Evolutionary conservation across 805 yeast species (phyloP).

Genomic region (Monosporozyma servazzii): DNA sequence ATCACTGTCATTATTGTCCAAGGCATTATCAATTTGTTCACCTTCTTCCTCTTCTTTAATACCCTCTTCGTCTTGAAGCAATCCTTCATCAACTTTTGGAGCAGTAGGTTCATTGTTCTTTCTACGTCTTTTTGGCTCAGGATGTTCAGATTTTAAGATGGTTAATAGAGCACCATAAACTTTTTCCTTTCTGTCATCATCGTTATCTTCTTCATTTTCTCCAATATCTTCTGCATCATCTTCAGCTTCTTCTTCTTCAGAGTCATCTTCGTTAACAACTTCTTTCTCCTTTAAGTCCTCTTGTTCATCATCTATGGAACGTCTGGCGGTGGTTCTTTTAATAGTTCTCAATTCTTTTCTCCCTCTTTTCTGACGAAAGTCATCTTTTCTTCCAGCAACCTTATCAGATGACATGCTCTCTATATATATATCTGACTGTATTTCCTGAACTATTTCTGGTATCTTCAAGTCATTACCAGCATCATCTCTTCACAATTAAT

Average conservation of each 20-base stretch:
- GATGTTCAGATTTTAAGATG: constrained; percentile 43
- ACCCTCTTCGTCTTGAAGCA: constrained; percentile 19
- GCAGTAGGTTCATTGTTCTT: constrained; percentile 7
- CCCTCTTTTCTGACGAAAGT: constrained; percentile 36
- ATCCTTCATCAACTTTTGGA: constrained; percentile 3
- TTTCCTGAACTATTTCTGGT: neutral
- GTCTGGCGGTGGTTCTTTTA: constrained; percentile 38
- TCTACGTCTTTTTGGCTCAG: constrained; percentile 14
- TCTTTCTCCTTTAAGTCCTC: constrained; percentile 7
- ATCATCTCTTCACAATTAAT: neutral
- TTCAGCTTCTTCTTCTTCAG: neutral
- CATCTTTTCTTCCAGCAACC: neutral
- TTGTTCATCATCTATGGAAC: constrained; percentile 9
- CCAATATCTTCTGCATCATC: constrained; percentile 13
- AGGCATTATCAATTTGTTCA: constrained; percentile 25
- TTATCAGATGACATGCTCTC: neutral
- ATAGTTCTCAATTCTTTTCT: constrained; percentile 53
- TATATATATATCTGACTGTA: neutral
- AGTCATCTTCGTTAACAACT: neutral
- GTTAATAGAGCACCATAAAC: constrained; percentile 64
- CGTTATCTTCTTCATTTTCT: constrained; percentile 13
- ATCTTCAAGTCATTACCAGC: neutral
- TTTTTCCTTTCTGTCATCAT: constrained; percentile 29
- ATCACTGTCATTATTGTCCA: constrained; percentile 22
- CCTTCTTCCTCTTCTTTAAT: constrained; percentile 20